Evolutionary conservation across 352 stramenopile species (phyloP), one percentile per base, ranked within the genome.

Genomic region (Pythium coloratum): DNA sequence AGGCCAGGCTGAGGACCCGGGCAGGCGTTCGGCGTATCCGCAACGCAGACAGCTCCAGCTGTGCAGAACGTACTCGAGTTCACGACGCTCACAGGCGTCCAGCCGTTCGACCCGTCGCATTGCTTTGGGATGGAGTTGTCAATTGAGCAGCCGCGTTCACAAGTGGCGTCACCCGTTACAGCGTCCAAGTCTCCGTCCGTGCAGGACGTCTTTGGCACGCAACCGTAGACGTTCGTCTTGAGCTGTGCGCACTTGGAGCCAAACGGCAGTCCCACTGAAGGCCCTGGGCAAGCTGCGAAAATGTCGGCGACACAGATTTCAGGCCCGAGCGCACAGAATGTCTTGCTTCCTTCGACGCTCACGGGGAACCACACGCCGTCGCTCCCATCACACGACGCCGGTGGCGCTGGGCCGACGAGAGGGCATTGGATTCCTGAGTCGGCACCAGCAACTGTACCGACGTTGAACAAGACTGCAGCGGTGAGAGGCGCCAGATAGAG

Each of bases 291-390:
- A 0, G 57, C 62, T 13, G 58, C 62, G 20, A 67, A 30, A 30
- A 60, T 46, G 14, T 69, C 30, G 14, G 50, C 70, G 8, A 64
- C 70, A 40, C 70, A 76, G 2, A 76, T 32, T 10, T 62, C 55
- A 1, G 61, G 60, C 1, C 61, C 70, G 6, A 61, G 47, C n/a
- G 36, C 30, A 32, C 70, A 76, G 33, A 64, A 76, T 1, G 70
- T 73, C 12, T 59, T 59, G 2, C 36, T 54, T 0, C 63, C 67
- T 18, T 66, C 53, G 16, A 76, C 70, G 20, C 67, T 76, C 5
- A 76, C 66, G 8, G 70, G 70, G 14, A 69, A 36, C 70, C 70
- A 76, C 12, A 24, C n/a, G 28, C 70, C 50, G 49, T 70, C 62
- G 26, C 50, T 57, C 20, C 55, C 70, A 46, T 64, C 55, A 28